Base-by-base conservation (phyloP, 2,329 filamentous ascomycete species). In the Claviceps sp. region DNA sequence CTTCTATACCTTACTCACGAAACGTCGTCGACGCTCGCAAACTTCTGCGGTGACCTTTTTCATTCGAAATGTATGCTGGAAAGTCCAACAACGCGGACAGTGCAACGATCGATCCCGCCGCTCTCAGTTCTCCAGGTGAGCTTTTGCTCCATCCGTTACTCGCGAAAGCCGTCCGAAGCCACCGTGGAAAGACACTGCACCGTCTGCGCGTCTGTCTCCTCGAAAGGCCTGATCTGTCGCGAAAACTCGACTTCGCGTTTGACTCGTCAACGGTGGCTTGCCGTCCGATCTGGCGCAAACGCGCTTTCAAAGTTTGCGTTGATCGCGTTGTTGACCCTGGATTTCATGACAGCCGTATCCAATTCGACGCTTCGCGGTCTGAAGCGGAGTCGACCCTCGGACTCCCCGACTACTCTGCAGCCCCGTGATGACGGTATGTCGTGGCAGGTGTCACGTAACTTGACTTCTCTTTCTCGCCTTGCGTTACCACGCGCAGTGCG, bases 71-170 rank as follows among this genome's bases (percentile, higher is more conserved):
- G 67, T 68, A 68, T 63, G 63, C 65, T 56, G 63, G 60, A 54
- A 66, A 60, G 69, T 77, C 82, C 69, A 84, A 83, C 75, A 80
- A 81, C 71, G 85, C 86, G 78, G 85, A 87, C 68, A 85, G 85
- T 75, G 86, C 85, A 67, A 94, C 88, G 66, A 93, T 95, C 76
- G 88, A 94, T 76, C 88, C 88, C 67, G 87, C 87, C 64, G 86
- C 85, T 58, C 78, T 95, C 73, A 88, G 85, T 73, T 83, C 83
- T 66, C 74, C 82, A 74, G 81, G 86, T 91, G 82, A 69, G 73
- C 45, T 22, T 40, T 40, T 34, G 47, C 42, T 44, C 22, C 34
- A 29, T 20, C 9, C 42, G 40, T 43, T 8, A 26, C 11, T 23
- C 23, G 7, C 17, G 11, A 44, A 16, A 13, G 42, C 22, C 42